These are phyloP conservation scores for Biscogniauxia sp. DNA, from an alignment of 2,329 filamentous ascomycete genomes.

Conservation along the genomic window DNA sequence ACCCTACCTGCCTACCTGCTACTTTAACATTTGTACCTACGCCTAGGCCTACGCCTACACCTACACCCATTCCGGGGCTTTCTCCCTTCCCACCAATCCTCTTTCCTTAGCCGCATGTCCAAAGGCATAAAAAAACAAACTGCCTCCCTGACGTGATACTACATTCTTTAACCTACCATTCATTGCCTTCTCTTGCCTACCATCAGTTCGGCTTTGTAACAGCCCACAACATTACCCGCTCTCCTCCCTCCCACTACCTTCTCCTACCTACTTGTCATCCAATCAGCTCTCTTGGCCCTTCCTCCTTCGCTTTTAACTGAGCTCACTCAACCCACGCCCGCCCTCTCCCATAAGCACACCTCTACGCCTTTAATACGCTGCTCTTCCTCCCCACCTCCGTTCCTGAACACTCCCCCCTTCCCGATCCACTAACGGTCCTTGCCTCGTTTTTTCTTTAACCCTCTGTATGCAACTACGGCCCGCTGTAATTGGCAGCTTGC, in stretches of 20 bases:
- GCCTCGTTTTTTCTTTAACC: slow-evolving; percentile 30
- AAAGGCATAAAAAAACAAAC: slow-evolving; percentile 29
- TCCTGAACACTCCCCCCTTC: slow-evolving; percentile 44
- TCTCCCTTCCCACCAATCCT: slow-evolving; percentile 29
- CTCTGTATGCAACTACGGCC: slow-evolving; percentile 35
- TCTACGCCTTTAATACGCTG: slow-evolving; percentile 31
- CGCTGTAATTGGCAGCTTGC: slow-evolving; percentile 23
- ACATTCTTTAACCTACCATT: slow-evolving; percentile 27
- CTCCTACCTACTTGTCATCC: slow-evolving; percentile 15
- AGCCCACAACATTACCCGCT: slow-evolving; percentile 31
- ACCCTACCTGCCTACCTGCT: not conserved
- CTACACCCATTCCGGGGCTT: slow-evolving; percentile 10
- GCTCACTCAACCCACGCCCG: slow-evolving; percentile 25
- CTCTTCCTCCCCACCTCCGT: slow-evolving; percentile 40
- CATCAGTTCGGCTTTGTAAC: slow-evolving; percentile 25
- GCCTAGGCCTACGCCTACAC: not conserved
- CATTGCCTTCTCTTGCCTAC: slow-evolving; percentile 26
- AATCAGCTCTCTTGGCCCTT: slow-evolving; percentile 23
- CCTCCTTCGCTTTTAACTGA: slow-evolving; percentile 26
- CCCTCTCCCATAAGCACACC: slow-evolving; percentile 24
- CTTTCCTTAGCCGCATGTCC: slow-evolving; percentile 26
- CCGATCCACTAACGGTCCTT: slow-evolving; percentile 42
- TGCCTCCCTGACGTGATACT: slow-evolving; percentile 38
- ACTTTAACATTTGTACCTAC: not conserved
- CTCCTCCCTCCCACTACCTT: slow-evolving; percentile 21